Base-by-base conservation (phyloP, 495 filamentous ascomycete genomes). In the Acidomyces sp. region DNA sequence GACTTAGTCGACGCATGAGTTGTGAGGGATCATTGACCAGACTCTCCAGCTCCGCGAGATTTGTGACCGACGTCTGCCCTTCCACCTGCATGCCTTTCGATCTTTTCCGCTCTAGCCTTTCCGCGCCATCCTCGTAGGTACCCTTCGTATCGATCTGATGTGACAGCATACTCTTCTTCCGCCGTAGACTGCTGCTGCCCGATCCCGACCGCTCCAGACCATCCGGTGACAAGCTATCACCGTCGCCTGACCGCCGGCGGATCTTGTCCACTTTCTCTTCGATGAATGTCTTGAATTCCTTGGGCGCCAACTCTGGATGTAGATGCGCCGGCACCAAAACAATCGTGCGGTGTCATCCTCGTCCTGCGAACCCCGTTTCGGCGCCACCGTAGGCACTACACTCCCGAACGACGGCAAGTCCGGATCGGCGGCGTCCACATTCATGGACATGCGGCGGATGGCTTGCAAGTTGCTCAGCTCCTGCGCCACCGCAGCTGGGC, bases 361-460 rank as follows among this genome's bases (percentile, higher is more conserved):
- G 57, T 83, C 74, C 47, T 86, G 80, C 47, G 85, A 81, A 4
- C 64, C 63, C 23, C 77, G 75, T 5, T 75, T 77, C 6, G 86
- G 84, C 5, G 86, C 75, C 44, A 76, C 67, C 3, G 83, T 74
- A 1, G 86, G 80, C 50, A 84, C 74, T 10, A 37, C 37, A 22
- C 70, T 66, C 40, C 74, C 75, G 61, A 90, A 94, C 10, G 80
- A 78, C 23, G 92, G 85, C 38, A 99, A 67, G 59, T 99, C 90
- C 3, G 90, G 90, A 57, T 99, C 90, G n/a, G 80, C 74, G 28
- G 79, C 82, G 39, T 82, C 81, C 11, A 93, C 90, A 60, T 95
- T 87, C 92, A 99, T 96, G 12, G 90, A 96, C 83, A 99, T 88
- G 41, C 90, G 79, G 46, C 90, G 77, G 43, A 99, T 74, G 10